These are phyloP conservation scores for Hortaea werneckii DNA, from an alignment of 2,329 filamentous ascomycete genomes.

Conservation along the genomic window DNA sequence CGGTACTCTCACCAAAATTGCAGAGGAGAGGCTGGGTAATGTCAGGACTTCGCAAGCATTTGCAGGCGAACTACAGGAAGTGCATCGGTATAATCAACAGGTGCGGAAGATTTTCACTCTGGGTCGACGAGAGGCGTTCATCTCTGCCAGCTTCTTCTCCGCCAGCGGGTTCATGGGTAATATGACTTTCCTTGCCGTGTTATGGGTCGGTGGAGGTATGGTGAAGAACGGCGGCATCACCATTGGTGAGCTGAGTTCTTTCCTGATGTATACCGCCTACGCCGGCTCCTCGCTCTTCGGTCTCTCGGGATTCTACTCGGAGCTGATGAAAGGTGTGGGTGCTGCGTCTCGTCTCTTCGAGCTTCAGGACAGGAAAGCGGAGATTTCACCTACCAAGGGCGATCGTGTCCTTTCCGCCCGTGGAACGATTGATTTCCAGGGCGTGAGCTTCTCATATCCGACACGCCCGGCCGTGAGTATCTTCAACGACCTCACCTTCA, in stretches of 20 bases:
- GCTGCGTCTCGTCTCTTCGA: conserved; percentile 95
- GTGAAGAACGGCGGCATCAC: conserved; percentile 78
- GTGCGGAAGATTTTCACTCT: conserved; percentile 85
- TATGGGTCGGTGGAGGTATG: conserved; percentile 84
- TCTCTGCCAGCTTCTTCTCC: conserved; percentile 84
- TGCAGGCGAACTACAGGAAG: conserved; percentile 82
- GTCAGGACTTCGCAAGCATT: conserved; percentile 96
- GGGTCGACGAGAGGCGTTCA: conserved; percentile 74
- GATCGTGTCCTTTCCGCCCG: conserved; percentile 69
- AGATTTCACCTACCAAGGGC: conserved; percentile 79
- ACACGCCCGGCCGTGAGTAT: conserved; percentile 86
- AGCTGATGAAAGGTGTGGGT: conserved; percentile 97
- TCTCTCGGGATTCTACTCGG: conserved; percentile 90
- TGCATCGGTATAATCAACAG: conserved; percentile 82
- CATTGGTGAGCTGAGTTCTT: conserved; percentile 86
- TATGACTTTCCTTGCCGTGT: conserved; percentile 83
- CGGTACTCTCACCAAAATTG: conserved; percentile 88
- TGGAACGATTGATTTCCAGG: conserved; percentile 76
- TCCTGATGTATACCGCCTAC: conserved; percentile 96
- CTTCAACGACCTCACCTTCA: conserved; percentile 80
- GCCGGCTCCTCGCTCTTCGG: conserved; percentile 82
- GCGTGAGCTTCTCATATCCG: conserved; percentile 84
- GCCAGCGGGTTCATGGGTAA: conserved; percentile 86
- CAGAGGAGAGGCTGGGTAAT: conserved; percentile 93
- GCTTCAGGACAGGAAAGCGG: conserved; percentile 78